Evolutionary conservation across 2,329 filamentous ascomycete genomes (phyloP).

Genomic region (Knufia fluminis): DNA sequence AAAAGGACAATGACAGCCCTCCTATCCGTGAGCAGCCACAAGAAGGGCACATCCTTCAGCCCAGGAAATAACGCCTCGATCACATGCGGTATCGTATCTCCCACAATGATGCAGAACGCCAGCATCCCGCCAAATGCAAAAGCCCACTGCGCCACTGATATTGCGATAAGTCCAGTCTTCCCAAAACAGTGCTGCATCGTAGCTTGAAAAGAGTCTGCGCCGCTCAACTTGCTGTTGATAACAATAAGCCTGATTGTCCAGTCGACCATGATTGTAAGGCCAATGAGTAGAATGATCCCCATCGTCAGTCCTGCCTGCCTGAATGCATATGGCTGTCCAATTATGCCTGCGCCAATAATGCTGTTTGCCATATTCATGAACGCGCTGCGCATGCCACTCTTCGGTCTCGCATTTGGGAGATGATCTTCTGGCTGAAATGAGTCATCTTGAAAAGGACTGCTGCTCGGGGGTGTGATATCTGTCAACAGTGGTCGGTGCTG

Average conservation of each 20-base stretch:
- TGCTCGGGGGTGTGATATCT: constrained; percentile 71
- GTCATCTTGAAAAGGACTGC: constrained; percentile 54
- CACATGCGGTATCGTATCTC: constrained; percentile 91
- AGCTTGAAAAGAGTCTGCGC: constrained; percentile 86
- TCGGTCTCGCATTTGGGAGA: constrained; percentile 59
- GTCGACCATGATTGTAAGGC: constrained; percentile 76
- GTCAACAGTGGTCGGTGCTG: constrained; percentile 64
- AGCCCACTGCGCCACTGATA: constrained; percentile 87
- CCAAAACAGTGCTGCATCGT: constrained; percentile 96
- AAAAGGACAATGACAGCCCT: constrained; percentile 81
- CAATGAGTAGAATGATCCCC: constrained; percentile 67
- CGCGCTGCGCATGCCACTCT: constrained; percentile 74
- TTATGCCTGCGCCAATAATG: constrained; percentile 72
- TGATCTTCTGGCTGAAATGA: constrained; percentile 48
- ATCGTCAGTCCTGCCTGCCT: constrained; percentile 78
- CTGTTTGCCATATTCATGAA: constrained; percentile 99
- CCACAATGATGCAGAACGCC: constrained; percentile 94
- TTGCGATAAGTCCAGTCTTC: constrained; percentile 74
- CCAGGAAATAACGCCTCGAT: constrained; percentile 72
- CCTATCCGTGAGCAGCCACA: constrained; percentile 75
- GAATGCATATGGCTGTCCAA: constrained; percentile 91
- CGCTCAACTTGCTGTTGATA: constrained; percentile 92
- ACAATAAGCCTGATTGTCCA: constrained; percentile 98
- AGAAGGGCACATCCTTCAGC: constrained; percentile 60
- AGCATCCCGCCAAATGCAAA: constrained; percentile 99